Percentiles rank a stretch among this genome's conserved stretches.
Evolutionary conservation across 1,284 basidiomycete genomes (phyloP).

Genomic region (Pascua sp.): DNA sequence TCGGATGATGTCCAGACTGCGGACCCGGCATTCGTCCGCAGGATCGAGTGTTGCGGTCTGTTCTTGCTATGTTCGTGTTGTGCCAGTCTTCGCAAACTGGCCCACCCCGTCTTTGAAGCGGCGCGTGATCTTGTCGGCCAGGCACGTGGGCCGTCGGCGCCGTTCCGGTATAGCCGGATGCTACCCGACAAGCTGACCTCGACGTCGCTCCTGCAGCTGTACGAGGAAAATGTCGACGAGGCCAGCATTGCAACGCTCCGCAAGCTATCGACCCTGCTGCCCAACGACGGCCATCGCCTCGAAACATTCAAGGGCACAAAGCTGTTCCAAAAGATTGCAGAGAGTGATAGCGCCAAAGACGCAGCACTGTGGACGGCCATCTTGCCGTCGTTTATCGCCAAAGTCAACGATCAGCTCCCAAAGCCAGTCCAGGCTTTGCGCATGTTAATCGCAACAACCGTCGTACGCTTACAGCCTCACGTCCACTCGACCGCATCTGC

Average conservation of each 20-base stretch:
- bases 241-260: conserved; percentile 36
- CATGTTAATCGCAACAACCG: conserved; percentile 41
- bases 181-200: conserved; percentile 20
- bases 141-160: conserved; percentile 35
- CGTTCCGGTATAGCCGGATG: conserved; percentile 40
- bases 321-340: conserved; percentile 41
- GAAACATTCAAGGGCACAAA: conserved; percentile 28
- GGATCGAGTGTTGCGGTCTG: conserved; percentile 68
- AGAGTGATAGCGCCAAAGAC: conserved; percentile 50
- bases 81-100: conserved; percentile 30
- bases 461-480: conserved; percentile 49
- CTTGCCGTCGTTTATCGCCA: conserved; percentile 46
- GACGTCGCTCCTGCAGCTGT: conserved; percentile 31
- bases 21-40: conserved; percentile 45
- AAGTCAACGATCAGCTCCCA: conserved; percentile 44
- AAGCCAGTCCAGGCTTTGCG: conserved; percentile 46
- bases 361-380: conserved; percentile 49
- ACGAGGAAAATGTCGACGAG: conserved; percentile 30
- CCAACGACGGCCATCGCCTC: conserved; percentile 35
- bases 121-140: conserved; percentile 38
- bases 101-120: conserved; percentile 28
- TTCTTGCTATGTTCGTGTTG: conserved; percentile 72
- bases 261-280: conserved; percentile 34
- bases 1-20: conserved; percentile 27
- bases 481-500: conserved; percentile 42